Evolutionary conservation across 106 monocot genomes (phyloP), one percentile per base, ranked within the genome.

Genomic region (Posidonia australis): DNA sequence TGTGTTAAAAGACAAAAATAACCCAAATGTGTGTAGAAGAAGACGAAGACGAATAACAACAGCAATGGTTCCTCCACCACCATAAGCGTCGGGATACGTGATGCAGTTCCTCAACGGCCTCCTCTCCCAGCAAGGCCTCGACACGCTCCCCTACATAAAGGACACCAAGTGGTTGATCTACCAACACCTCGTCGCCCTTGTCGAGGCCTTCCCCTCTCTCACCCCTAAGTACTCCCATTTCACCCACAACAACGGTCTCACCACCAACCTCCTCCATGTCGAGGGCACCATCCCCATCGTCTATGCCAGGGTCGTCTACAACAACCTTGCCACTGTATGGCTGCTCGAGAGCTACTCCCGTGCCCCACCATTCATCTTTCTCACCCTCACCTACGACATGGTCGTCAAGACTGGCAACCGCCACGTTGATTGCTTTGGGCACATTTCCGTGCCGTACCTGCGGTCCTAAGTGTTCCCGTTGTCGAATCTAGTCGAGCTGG

Each of bases 61-160:
- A 17, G 13, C 53, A 23, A 54, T 54, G 53, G 53, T 54, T 23
- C 53, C 24, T 54, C 53, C 13, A 25, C 16, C 54, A 12, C 20
- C 14, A 25, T 3, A 27, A 1, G 25, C 27, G 26, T 27, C 58
- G 58, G 30, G 58, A 5, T 74, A 79, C 78, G 81, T 72, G 44
- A 75, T 75, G 31, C 88, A 88, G 36, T 84, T 84, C 76, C 84
- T 88, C 43, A 81, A 56, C 74, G 66, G 58, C 44, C 78, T 64
- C 31, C 90, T 96, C 19, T 96, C 96, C 25, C 92, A 92, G 79
- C 92, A 87, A 13, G 92, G 92, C 22, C 87, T 87, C 18, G 54
- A 77, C 22, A 75, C 94, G 9, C 86, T 96, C 21, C 94, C 94
- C 9, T 88, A 88, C 78, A 51, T 73, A 0, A 83, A 88, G 76